These are phyloP conservation scores for Scutellaria minor DNA, from an alignment of 257 asterid genomes.

Conservation along the genomic window DNA sequence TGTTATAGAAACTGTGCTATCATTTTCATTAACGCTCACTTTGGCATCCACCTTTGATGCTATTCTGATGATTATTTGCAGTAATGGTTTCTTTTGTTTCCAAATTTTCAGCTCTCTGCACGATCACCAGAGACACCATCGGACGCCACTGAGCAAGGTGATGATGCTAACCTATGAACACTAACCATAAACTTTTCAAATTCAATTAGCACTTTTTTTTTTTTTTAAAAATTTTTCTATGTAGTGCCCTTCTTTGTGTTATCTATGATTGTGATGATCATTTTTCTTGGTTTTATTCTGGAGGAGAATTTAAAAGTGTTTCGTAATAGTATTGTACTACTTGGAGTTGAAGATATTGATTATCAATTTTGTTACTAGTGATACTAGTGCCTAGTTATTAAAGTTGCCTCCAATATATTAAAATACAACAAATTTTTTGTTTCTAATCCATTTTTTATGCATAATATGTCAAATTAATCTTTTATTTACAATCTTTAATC, in stretches of 20 bases:
- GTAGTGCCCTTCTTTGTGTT: constrained; percentile 12
- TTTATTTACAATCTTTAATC: no score
- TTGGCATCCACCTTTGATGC: constrained; percentile 13
- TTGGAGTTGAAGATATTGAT: constrained; percentile 19
- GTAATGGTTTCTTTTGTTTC: constrained; percentile 36
- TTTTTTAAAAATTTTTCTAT: constrained; percentile 12
- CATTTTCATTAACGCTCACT: not conserved
- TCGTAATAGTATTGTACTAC: constrained; percentile 9
- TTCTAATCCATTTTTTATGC: no score
- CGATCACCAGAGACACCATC: constrained; percentile 60
- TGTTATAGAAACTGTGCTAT: constrained; percentile 27
- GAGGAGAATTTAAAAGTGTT: not conserved
- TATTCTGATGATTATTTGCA: constrained; percentile 31
- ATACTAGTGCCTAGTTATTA: not conserved
- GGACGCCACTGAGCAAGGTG: constrained; percentile 94
- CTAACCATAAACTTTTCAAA: constrained; percentile 37
- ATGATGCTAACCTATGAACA: constrained; percentile 46
- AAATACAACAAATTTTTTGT: no score
- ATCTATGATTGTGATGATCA: constrained; percentile 16
- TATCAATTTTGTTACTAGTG: constrained; percentile 22
- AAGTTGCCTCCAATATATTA: not conserved
- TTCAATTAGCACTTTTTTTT: constrained; percentile 36
- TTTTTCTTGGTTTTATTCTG: constrained; percentile 15
- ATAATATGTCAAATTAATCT: no score
- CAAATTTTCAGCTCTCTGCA: constrained; percentile 69